These are phyloP conservation scores for Penicillium sp. DNA, from an alignment of 2,329 filamentous ascomycete genomes.

Conservation along the genomic window DNA sequence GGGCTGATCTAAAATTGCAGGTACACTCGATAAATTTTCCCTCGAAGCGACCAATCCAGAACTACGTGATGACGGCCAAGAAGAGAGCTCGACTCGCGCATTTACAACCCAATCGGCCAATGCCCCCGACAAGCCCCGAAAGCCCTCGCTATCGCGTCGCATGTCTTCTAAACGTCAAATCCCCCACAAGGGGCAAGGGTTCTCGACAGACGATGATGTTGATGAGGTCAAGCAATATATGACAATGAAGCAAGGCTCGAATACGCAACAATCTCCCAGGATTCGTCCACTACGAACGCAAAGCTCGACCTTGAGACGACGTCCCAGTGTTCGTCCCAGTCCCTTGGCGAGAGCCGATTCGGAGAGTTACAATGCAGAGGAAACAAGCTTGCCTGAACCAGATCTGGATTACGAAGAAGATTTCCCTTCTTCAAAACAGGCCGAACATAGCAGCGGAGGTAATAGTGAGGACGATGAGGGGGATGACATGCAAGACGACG, in stretches of 20 bases:
- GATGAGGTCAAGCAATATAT: slow-evolving; percentile 73
- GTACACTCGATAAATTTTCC: slow-evolving; percentile 30
- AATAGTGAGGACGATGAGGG: slow-evolving; percentile 38
- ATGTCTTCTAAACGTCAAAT: slow-evolving; percentile 68
- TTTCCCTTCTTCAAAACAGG: slow-evolving; percentile 22
- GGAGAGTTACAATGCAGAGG: slow-evolving; percentile 39
- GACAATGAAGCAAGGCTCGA: slow-evolving; percentile 41
- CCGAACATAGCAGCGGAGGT: slow-evolving; percentile 30
- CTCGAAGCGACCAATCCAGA: slow-evolving; percentile 23
- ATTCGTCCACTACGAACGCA: slow-evolving; percentile 34
- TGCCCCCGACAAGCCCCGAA: slow-evolving; percentile 55
- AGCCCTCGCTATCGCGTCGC: slow-evolving; percentile 70
- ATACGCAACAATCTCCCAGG: slow-evolving; percentile 35
- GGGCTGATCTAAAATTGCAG: slow-evolving; percentile 18
- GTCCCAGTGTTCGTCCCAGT: slow-evolving; percentile 33
- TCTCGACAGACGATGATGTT: slow-evolving; percentile 85
- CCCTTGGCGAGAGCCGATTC: slow-evolving; percentile 38
- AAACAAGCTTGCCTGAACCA: slow-evolving; percentile 35
- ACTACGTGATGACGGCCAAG: slow-evolving; percentile 31
- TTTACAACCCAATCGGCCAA: slow-evolving; percentile 48
- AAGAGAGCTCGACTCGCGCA: slow-evolving; percentile 28
- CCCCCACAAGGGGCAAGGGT: slow-evolving; percentile 78
- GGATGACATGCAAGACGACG: slow-evolving; percentile 55
- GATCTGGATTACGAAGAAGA: slow-evolving; percentile 21
- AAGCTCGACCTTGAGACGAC: slow-evolving; percentile 42